phyloP scores from a whole-genome alignment of 2,329 filamentous ascomycete species.

The Incumbomyces lentus region DNA sequence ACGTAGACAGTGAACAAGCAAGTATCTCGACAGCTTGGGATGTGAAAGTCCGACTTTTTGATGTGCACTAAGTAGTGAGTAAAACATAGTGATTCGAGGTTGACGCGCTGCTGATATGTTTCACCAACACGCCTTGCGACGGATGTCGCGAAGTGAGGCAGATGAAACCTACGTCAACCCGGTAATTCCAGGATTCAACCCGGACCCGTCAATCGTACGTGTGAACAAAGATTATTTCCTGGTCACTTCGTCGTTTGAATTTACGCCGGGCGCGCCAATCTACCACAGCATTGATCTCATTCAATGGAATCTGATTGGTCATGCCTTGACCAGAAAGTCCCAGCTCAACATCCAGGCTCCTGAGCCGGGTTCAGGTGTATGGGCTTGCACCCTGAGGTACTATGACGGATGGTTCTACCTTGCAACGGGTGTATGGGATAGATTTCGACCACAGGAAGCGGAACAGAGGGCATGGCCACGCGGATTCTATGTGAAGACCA shows the following conservation, averaged over 20 bases:
- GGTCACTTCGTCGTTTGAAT: slow-evolving; percentile 53
- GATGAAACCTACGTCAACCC: slow-evolving; percentile 31
- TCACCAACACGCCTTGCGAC: slow-evolving; percentile 3
- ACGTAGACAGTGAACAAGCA: no score
- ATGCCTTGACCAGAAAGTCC: slow-evolving; percentile 25
- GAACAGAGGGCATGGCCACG: slow-evolving; percentile 17
- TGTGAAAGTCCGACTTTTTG: no score
- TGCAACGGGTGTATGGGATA: slow-evolving; percentile 29
- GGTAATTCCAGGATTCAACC: slow-evolving; percentile 51
- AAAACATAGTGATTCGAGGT: no score
- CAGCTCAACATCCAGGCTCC: slow-evolving; percentile 29
- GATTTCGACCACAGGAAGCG: slow-evolving; percentile 17
- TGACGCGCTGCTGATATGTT: background rate
- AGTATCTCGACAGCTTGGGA: no score
- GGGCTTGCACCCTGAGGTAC: slow-evolving; percentile 39
- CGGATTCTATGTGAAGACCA: slow-evolving; percentile 31
- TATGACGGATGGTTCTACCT: slow-evolving; percentile 37
- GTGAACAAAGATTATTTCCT: slow-evolving; percentile 46
- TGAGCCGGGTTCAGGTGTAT: slow-evolving; percentile 30
- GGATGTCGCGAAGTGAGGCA: slow-evolving; percentile 1
- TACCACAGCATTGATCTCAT: slow-evolving; percentile 44
- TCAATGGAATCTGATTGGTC: slow-evolving; percentile 30
- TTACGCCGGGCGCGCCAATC: slow-evolving; percentile 51
- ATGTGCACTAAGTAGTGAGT: no score
- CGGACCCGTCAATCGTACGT: slow-evolving; percentile 48